Base-by-base conservation (phyloP, 176 grass and related monocot genomes). In the Areca catechu region DNA sequence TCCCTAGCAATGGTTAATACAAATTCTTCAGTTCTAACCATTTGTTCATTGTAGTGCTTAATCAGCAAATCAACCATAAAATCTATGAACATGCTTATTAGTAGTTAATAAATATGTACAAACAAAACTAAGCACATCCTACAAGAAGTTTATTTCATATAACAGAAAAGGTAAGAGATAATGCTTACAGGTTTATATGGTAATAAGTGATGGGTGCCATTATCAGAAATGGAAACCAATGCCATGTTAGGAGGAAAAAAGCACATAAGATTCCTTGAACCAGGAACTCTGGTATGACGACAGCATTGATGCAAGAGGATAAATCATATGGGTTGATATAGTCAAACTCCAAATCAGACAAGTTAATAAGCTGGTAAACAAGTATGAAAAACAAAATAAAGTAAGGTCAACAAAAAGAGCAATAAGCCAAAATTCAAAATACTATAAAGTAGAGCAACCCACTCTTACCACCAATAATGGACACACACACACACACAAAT, bases 261-360 rank as follows among this genome's bases (percentile, higher is more conserved):
- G 76, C 61, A 7, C 83, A 91, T 16, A 97, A 29, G 20, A 76
- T 60, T 25, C 51, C 92, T 79, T 97, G 92, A 16, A 91, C 74
- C 22, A 30, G 1, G 48, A 82, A 97, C 68, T 97, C 87, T 56
- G 85, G 80, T 55, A 88, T 34, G 6, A 91, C 72, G 30, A 97
- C 83, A 5, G 83, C 75, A 20, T 97, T 97, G 77, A 97, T 88
- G 29, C 83, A 86, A 61, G 61, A 80, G 21, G 93, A 91, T 7
- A 77, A 91, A 82, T 97, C 93, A 66, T 80, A 97, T 9, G 87
- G 93, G 76, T 97, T 97, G 70, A 97, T 88, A 57, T 91, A 97
- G 68, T 97, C 87, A 71, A 49, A 97, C 66, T 97, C 93, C 87
- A 95, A 68, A 89, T 95, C 89, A 2, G 93, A 88, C 50, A 97